Base-by-base conservation (phyloP, 306 rosid genomes). In the Cucurbita maxima region DNA sequence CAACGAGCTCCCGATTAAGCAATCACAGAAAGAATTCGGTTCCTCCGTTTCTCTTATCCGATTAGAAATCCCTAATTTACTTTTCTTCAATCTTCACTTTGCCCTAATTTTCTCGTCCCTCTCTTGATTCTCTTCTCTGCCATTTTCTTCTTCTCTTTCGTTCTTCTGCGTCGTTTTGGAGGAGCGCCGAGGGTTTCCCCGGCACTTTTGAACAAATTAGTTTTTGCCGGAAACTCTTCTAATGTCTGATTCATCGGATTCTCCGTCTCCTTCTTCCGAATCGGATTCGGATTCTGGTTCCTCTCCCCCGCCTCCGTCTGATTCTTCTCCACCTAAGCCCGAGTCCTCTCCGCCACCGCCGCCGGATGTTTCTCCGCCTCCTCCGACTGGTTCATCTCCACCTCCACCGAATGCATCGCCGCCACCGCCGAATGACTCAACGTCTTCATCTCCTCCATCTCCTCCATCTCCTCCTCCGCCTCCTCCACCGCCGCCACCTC, bases 161-260 rank as follows among this genome's bases (percentile, higher is more conserved):
- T 0, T 3, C 5, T 6, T 58, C 7, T 66, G 25, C 34, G 74
- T 54, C 68, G 55, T 11, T 85, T 71, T 58, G 80, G 79, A 84
- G 82, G 85, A 78, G 78, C 56, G 59, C 81, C 20, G 81, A 79
- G 82, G 81, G 88, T 63, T 82, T 81, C 82, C 83, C 86, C 82
- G 41, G 75, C 76, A 72, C 82, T 22, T 68, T 77, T 75, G 2
- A 51, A 56, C 78, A 47, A 30, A n/a, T 61, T 36, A 12, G 60
- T 57, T 18, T 58, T 71, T 34, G 48, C 79, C 56, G 80, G 79
- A 71, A 84, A 58, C 84, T 79, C 75, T 74, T 59, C 60, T 47
- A 77, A 88, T 88, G 96, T 79, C 83, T 53, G 73, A 86, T 38
- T 25, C 89, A 1, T 43, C 90, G 1, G 79, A 60, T 62, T 68